Percentiles rank a stretch among this genome's conserved stretches.
These are phyloP conservation scores for Thielaviopsis musarum DNA, from an alignment of 2,329 filamentous ascomycete species.

Conservation along the genomic window DNA sequence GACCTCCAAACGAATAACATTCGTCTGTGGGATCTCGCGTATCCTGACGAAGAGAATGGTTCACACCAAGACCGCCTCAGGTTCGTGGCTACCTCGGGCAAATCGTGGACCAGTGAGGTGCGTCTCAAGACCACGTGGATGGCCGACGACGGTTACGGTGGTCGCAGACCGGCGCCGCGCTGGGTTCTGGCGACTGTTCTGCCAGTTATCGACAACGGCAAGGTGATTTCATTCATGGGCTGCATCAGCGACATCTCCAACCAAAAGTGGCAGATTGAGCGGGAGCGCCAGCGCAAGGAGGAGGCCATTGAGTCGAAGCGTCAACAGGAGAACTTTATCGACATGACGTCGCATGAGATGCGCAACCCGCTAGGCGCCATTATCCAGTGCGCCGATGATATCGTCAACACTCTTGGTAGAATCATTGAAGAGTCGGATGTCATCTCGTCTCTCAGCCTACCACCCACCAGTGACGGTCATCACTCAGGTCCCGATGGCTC, in stretches of 20 bases:
- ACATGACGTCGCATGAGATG: constrained; percentile 59
- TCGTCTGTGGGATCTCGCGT: constrained; percentile 28
- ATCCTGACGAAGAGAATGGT: constrained; percentile 28
- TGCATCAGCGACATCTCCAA: constrained; percentile 32
- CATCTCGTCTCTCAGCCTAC: constrained; percentile 14
- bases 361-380: constrained; percentile 59
- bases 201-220: constrained; percentile 30
- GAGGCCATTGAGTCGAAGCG: constrained; percentile 42
- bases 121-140: constrained; percentile 31
- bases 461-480: constrained; percentile 3
- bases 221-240: constrained; percentile 29
- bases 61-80: constrained; percentile 24
- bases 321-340: constrained; percentile 69
- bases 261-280: constrained; percentile 34
- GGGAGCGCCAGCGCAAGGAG: constrained; percentile 31
- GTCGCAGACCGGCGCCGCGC: constrained; percentile 26
- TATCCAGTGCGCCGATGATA: constrained; percentile 57
- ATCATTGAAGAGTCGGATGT: constrained; percentile 21
- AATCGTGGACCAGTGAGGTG: constrained; percentile 30
- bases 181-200: constrained; percentile 34
- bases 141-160: constrained; percentile 27
- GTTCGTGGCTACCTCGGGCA: constrained; percentile 24
- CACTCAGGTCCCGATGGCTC: constrained; percentile 6
- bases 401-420: constrained; percentile 33
- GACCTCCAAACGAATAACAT: constrained; percentile 23